Evolutionary conservation across 2,329 filamentous ascomycete species (phyloP), one percentile per base, ranked within the genome.

Genomic region (Celoporthe dispersa): DNA sequence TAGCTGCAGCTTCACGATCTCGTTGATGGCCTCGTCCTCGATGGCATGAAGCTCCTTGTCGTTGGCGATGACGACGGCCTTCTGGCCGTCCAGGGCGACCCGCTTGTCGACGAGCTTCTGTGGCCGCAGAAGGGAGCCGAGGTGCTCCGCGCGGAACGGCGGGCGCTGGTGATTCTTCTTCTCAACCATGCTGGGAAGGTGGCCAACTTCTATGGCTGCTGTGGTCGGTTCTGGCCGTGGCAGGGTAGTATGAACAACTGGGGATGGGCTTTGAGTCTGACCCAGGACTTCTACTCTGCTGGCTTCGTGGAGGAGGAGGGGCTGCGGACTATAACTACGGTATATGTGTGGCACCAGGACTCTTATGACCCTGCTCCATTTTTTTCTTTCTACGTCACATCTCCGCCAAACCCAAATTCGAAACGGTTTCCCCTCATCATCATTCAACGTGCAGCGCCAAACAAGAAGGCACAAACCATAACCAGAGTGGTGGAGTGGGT

Each of bases 111-210:
- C 82, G 68, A 93, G 84, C 68, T 86, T 82, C 71, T 90, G 81
- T 8, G 91, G 91, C n/a, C 92, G 89, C 59, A 93, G 86, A 41
- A 94, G 84, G 19, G 91, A 93, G 75, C 91, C 92, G 75, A 93
- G 84, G 75, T 94, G 91, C 84, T 94, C 92, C 64, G 92, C 92
- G 75, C 91, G 86, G 84, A 92, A 93, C 41, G 91, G 91, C 28
- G 82, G 82, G 3, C 75, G 72, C 55, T 76, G 75, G 62, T 73
- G 72, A 35, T 73, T 75, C 62, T 69, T 72, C 57, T 63, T 64
- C 41, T 35, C 35, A 37, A 67, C 68, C 68, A 70, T 70, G 39
- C n/a, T 59, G 57, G 22, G 25, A 31, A 14, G n/a, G 35, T 7
- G 41, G 28, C 3, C 28, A 25, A 25, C 7, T 22, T 19, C 19